Conservation (phyloP, 106 monocot species). For the Ottelia alismoides region DNA sequence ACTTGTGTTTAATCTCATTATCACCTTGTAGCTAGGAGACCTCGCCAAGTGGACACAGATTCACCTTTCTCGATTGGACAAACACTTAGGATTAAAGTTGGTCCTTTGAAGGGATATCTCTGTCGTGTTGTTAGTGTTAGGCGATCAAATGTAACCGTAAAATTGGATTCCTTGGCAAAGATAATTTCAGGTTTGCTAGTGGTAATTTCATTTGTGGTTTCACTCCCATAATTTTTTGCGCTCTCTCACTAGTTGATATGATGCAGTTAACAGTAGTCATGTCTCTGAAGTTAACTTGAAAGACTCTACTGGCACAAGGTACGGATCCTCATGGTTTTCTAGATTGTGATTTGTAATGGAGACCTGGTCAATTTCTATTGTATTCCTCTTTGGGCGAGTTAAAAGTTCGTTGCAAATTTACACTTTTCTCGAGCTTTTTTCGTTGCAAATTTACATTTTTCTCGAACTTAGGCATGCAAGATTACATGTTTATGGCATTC, state of each 20-base stretch:
- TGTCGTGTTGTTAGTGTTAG: slow-evolving; percentile 73
- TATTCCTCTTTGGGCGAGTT: too few relatives aligned
- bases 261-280: neutral
- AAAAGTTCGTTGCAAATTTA: too few relatives aligned
- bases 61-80: slow-evolving; percentile 68
- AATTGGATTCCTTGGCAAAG: slow-evolving; percentile 79
- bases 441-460: too few relatives aligned
- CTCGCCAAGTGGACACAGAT: slow-evolving; percentile 19
- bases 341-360: too few relatives aligned
- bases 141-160: slow-evolving; percentile 69
- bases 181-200: slow-evolving; percentile 60
- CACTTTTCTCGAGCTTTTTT: too few relatives aligned
- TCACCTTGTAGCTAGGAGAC: slow-evolving; percentile 39
- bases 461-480: too few relatives aligned
- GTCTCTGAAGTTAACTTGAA: neutral
- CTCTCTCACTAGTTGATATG: neutral
- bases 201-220: neutral
- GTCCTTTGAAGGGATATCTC: slow-evolving; percentile 83
- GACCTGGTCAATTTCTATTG: too few relatives aligned
- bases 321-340: neutral
- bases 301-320: neutral
- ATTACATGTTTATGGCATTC: too few relatives aligned
- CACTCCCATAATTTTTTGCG: neutral
- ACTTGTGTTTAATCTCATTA: neutral
- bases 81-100: slow-evolving; percentile 71